A percentile compares a stretch with the other conserved stretches of the same genome.
These are phyloP conservation scores for Trypanosomatidae sp. DNA, from an alignment of 208 protist genomes.

Conservation along the genomic window DNA sequence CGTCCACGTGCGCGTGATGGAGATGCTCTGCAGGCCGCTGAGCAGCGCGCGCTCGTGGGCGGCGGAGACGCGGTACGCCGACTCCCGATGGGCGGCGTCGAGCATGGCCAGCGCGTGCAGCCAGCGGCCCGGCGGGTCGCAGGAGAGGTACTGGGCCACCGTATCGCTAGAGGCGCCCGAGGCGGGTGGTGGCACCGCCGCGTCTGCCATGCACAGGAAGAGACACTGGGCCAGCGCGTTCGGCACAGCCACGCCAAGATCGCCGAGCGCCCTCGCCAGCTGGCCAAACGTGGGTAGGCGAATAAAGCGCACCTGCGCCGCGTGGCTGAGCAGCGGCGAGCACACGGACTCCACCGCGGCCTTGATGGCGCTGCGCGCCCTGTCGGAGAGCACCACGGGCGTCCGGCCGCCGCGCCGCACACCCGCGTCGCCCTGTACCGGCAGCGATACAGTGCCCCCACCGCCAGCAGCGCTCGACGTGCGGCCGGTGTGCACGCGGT, in stretches of 20 bases:
- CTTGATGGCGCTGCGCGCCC: slow-evolving; percentile 30
- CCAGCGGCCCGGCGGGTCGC: slow-evolving; percentile 39
- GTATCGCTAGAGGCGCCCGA: not conserved
- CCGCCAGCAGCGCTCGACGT: not conserved
- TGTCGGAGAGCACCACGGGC: slow-evolving; percentile 11
- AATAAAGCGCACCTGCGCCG: slow-evolving; percentile 63
- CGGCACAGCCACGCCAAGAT: slow-evolving; percentile 28
- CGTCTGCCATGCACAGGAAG: slow-evolving; percentile 57
- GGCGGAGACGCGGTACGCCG: slow-evolving; percentile 41
- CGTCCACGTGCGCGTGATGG: slow-evolving; percentile 53
- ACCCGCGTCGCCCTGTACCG: not conserved
- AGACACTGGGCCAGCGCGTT: slow-evolving; percentile 75
- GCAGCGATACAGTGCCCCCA: not conserved
- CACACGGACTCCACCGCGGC: slow-evolving; percentile 53
- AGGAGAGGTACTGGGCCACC: slow-evolving; percentile 22
- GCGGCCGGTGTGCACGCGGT: not conserved
- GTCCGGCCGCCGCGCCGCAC: not conserved
- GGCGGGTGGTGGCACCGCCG: not conserved
- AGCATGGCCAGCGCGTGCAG: slow-evolving; percentile 44
- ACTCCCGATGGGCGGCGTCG: slow-evolving; percentile 12
- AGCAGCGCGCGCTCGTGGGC: slow-evolving; percentile 63
- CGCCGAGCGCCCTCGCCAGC: slow-evolving; percentile 28
- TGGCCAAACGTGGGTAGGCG: slow-evolving; percentile 41
- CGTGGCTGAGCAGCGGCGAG: slow-evolving; percentile 49
- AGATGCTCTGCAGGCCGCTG: slow-evolving; percentile 69